Evolutionary conservation across 306 rosid genomes (phyloP), one percentile per base, ranked within the genome.

Genomic region (Herpetospermum pedunculosum): DNA sequence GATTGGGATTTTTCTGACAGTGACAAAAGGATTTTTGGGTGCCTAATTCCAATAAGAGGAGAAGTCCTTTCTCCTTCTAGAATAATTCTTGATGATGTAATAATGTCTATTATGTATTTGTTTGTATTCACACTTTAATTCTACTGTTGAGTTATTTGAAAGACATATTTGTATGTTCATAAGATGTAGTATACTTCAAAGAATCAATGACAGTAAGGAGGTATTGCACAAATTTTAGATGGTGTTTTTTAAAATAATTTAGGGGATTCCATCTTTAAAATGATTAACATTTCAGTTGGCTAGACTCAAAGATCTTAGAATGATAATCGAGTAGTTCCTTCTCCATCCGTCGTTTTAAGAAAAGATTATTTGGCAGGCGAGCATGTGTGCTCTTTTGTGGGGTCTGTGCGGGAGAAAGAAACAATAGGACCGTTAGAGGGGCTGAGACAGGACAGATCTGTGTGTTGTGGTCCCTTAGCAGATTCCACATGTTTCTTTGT

Each of bases 21-120:
- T 64, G 71, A 38, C 71, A 10, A 64, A 40, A 64, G 4, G 71
- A 64, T 21, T 64, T 19, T 41, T 67, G 35, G 72, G 52, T 67
- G 52, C 72, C 71, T 35, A 64, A 64, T 64, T 64, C 71, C 72
- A 67, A 67, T 38, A 64, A 64, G 30, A 38, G 37, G 64, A 57
- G 32, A 64, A 64, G 16, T 64, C 71, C 49, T n/a, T 37, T 64
- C 71, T 64, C 72, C 72, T 67, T 34, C 69, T 18, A 44, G 73
- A 69, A 43, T 43, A 43, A 44, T 69, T 69, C 55, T 69, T 69
- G 73, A 44, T 69, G 73, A 41, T 25, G 55, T 25, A 6, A 69
- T 44, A 25, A 37, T 63, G 30, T 5, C 30, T 35, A 19, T 63
- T 63, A 18, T 18, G 29, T 35, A 12, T 67, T 67, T 40, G 29